Evolutionary conservation across 202 grass and related monocot genomes (phyloP).

Genomic region (Musa balbisiana): DNA sequence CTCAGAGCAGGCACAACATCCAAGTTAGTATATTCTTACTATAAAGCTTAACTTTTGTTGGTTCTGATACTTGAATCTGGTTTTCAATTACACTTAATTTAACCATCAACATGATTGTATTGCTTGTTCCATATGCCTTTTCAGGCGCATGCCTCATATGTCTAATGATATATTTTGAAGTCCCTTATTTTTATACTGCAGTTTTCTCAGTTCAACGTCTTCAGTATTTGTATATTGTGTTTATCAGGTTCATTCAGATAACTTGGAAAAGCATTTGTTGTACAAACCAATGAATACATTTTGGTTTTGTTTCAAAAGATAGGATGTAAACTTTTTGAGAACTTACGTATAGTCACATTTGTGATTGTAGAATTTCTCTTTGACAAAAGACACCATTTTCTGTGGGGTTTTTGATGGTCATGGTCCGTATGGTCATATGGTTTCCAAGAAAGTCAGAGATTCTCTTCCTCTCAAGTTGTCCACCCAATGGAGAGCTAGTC

Average conservation of each 20-base stretch:
- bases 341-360: background rate
- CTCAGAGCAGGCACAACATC: no score
- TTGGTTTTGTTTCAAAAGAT: background rate
- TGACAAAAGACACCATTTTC: slow-evolving; percentile 9
- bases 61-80: no score
- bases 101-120: no score
- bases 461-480: slow-evolving; percentile 24
- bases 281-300: background rate
- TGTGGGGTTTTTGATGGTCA: slow-evolving; percentile 26
- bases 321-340: background rate
- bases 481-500: slow-evolving; percentile 7
- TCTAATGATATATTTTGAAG: no score
- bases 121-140: no score
- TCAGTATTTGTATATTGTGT: background rate
- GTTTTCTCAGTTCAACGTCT: no score
- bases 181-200: no score
- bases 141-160: no score
- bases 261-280: background rate
- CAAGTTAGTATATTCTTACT: no score
- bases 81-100: no score
- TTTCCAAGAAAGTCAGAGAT: slow-evolving; percentile 23
- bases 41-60: no score
- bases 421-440: slow-evolving; percentile 25
- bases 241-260: background rate
- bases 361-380: slow-evolving; percentile 10